A percentile compares a stretch with the other conserved stretches of the same genome.
phyloP scores from a whole-genome alignment of 2,329 filamentous ascomycete species.

The Beauveria medogensis region DNA sequence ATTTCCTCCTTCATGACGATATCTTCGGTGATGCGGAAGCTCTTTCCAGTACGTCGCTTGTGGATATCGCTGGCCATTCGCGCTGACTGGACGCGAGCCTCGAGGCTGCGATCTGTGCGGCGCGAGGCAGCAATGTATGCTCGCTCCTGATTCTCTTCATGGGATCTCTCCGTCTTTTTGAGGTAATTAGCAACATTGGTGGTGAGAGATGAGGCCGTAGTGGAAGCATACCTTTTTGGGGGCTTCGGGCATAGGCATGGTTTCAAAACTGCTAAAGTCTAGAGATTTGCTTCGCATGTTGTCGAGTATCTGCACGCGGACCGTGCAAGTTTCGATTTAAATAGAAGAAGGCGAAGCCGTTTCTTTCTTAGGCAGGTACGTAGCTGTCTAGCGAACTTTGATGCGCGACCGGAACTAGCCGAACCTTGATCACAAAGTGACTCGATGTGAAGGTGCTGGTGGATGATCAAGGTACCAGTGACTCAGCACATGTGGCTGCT shows the following conservation, averaged over 20 bases:
- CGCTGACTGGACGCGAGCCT: conserved; percentile 82
- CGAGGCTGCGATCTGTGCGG: conserved; percentile 75
- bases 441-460: background rate
- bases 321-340: background rate
- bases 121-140: conserved; percentile 90
- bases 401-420: background rate
- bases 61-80: conserved; percentile 84
- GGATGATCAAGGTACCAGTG: background rate
- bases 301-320: background rate
- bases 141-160: conserved; percentile 76
- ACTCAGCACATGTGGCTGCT: background rate
- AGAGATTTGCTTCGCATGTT: conserved; percentile 5
- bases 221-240: conserved; percentile 9
- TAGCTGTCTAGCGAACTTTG: background rate
- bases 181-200: background rate
- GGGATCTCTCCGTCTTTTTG: conserved; percentile 60
- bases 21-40: conserved; percentile 72
- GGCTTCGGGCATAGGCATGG: background rate
- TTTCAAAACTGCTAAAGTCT: conserved; percentile 9
- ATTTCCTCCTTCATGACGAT: conserved; percentile 88
- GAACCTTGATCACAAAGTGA: background rate
- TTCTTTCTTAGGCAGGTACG: background rate
- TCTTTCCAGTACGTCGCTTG: conserved; percentile 76
- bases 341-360: background rate
- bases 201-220: background rate